Percentiles rank a stretch among this genome's conserved stretches.
Evolutionary conservation across 176 grass and related monocot species (phyloP).

Genomic region (Rhynchospora pubera): DNA sequence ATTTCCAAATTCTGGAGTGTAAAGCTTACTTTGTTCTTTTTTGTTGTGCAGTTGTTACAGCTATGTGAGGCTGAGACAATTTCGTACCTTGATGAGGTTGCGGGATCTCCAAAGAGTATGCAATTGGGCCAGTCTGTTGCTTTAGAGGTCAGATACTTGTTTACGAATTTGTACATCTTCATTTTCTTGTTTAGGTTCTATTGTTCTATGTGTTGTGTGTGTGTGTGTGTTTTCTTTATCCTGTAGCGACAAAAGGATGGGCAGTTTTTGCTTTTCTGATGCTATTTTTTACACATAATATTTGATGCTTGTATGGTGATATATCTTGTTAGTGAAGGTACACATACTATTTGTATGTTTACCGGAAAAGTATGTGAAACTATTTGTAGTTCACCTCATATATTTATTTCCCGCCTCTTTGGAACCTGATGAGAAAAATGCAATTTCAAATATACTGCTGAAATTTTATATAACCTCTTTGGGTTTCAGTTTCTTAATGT

Average conservation of each 20-base stretch:
- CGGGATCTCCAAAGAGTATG: constrained; percentile 64
- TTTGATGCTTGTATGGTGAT: neutral
- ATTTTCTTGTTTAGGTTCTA: neutral
- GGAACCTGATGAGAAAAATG: constrained; percentile 9
- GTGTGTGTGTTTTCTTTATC: neutral
- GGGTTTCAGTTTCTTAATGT: constrained; percentile 77
- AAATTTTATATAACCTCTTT: constrained; percentile 17
- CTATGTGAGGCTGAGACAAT: constrained; percentile 96
- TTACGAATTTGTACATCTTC: neutral
- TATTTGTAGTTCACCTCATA: constrained; percentile 22
- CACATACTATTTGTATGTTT: neutral
- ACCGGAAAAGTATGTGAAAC: neutral
- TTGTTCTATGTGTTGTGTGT: neutral
- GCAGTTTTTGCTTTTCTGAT: neutral
- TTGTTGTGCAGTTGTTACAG: constrained; percentile 56
- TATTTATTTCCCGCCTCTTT: constrained; percentile 8
- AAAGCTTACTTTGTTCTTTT: constrained; percentile 23
- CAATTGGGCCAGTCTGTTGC: constrained; percentile 73
- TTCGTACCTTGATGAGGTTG: constrained; percentile 97
- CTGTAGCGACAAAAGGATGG: no score
- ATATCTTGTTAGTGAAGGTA: neutral
- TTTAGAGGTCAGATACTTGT: constrained; percentile 56
- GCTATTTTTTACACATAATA: neutral
- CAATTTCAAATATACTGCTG: constrained; percentile 14
- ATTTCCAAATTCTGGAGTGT: neutral